Conservation (phyloP, 768 basidiomycete species). For the Rubroboletus satanas region DNA sequence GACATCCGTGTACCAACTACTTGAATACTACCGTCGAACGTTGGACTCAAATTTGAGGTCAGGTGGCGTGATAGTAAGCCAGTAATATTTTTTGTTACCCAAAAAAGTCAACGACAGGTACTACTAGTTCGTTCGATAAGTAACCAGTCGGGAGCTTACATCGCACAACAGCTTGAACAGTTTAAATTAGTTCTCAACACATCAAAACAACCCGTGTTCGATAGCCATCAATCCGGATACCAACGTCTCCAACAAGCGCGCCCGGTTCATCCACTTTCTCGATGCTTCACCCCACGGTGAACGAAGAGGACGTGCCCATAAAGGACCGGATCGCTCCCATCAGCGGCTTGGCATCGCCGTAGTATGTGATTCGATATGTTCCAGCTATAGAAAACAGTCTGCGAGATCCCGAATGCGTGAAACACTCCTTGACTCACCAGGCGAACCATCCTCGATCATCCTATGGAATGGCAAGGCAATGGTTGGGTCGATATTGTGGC, state of each 20-base stretch:
- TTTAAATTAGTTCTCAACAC: not conserved
- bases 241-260: not conserved
- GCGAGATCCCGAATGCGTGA: not conserved
- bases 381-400: constrained; percentile 42
- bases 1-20: not conserved
- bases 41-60: no score
- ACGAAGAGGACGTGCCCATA: constrained; percentile 56
- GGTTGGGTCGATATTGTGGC: not conserved
- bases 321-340: constrained; percentile 62
- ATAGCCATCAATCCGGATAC: no score
- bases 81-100: not conserved
- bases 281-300: constrained; percentile 41
- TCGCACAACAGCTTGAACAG: not conserved
- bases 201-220: not conserved
- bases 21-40: not conserved
- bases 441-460: constrained; percentile 61
- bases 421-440: constrained; percentile 5
- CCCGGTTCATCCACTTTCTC: not conserved
- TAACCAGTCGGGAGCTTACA: not conserved
- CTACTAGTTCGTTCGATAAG: not conserved
- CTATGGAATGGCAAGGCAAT: constrained; percentile 25
- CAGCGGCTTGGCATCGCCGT: constrained; percentile 71
- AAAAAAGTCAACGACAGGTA: no score
- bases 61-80: not conserved
- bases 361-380: constrained; percentile 66